Evolutionary conservation across 257 asterid genomes (phyloP).

Genomic region (Parsonsia alboflavescens): DNA sequence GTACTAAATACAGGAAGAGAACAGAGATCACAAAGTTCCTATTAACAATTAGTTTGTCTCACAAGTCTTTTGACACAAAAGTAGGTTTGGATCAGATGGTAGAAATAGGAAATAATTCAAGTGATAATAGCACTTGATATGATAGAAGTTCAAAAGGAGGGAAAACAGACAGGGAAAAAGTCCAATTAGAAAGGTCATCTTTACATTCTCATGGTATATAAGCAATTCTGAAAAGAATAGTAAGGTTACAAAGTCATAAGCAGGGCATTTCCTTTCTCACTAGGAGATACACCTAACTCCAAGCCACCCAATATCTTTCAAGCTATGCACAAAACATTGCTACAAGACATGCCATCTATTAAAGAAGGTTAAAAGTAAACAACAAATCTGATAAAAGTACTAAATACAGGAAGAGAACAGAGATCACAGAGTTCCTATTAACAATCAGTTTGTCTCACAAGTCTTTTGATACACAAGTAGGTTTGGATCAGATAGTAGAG

Average conservation of each 20-base stretch:
- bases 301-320: background rate
- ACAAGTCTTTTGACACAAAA: background rate
- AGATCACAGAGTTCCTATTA: background rate
- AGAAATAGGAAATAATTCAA: background rate
- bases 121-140: background rate
- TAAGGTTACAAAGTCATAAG: background rate
- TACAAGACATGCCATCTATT: background rate
- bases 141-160: background rate
- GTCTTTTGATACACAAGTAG: background rate
- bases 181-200: slow-evolving; percentile 14
- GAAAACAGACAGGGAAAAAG: slow-evolving; percentile 5
- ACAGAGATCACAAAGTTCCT: background rate
- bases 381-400: background rate
- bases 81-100: background rate
- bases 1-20: background rate
- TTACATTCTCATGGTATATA: background rate
- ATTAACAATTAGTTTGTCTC: background rate
- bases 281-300: background rate
- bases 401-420: background rate
- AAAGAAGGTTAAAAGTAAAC: background rate
- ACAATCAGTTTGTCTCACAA: background rate
- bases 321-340: background rate
- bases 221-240: background rate
- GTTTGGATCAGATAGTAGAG: background rate
- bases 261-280: background rate